Conservation (phyloP, 2,329 filamentous ascomycete genomes). For the Akanthomyces lecanii region DNA sequence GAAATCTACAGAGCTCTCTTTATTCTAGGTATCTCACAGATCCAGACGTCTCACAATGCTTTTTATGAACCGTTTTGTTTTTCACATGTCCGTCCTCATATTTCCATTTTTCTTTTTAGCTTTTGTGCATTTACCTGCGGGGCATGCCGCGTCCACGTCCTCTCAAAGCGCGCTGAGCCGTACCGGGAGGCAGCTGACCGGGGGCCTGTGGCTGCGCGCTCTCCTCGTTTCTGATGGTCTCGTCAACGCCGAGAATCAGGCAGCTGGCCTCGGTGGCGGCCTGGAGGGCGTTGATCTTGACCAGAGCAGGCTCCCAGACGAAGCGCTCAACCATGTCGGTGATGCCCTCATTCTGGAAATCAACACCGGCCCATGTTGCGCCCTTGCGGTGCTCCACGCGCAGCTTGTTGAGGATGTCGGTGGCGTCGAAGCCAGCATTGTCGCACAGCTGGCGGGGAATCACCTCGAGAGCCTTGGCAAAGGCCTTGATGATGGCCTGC, state of each 20-base stretch:
- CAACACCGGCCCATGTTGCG: slow-evolving; percentile 90
- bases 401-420: slow-evolving; percentile 93
- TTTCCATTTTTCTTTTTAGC: slow-evolving; percentile 16
- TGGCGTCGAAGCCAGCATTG: slow-evolving; percentile 97
- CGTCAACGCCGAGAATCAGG: slow-evolving; percentile 91
- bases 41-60: slow-evolving; percentile 24
- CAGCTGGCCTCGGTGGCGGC: slow-evolving; percentile 93
- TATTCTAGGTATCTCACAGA: slow-evolving; percentile 34
- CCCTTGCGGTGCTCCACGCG: slow-evolving; percentile 95
- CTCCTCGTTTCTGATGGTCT: slow-evolving; percentile 98
- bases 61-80: slow-evolving; percentile 20
- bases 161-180: slow-evolving; percentile 82
- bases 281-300: slow-evolving; percentile 97
- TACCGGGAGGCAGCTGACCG: slow-evolving; percentile 69
- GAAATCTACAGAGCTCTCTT: slow-evolving; percentile 22
- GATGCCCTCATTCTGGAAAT: slow-evolving; percentile 89
- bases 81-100: slow-evolving; percentile 17
- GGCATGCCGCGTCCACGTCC: slow-evolving; percentile 88
- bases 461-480: slow-evolving; percentile 94
- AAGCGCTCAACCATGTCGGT: slow-evolving; percentile 92
- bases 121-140: slow-evolving; percentile 52
- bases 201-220: slow-evolving; percentile 80
- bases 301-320: slow-evolving; percentile 93
- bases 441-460: slow-evolving; percentile 97
- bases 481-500: slow-evolving; percentile 95